These are phyloP conservation scores for rapeseed (Brassica napus) DNA, from an alignment of 345 rosid genomes.

Conservation along the genomic window DNA sequence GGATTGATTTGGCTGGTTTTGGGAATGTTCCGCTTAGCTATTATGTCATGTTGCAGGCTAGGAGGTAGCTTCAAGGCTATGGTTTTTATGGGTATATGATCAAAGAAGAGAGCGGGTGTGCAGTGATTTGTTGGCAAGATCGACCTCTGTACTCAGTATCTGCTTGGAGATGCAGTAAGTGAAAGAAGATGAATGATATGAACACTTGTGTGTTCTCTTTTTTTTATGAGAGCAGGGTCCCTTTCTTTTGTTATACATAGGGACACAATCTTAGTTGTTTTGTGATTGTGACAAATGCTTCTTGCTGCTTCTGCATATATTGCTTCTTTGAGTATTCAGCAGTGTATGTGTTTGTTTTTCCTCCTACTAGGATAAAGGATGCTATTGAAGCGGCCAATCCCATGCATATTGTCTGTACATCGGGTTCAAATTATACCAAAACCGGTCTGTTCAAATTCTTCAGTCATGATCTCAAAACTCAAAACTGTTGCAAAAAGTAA, in stretches of 20 bases:
- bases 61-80: conserved; percentile 66
- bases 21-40: conserved; percentile 72
- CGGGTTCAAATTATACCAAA: background rate
- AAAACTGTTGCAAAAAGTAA: background rate
- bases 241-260: conserved; percentile 27
- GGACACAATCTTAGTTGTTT: conserved; percentile 34
- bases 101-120: conserved; percentile 73
- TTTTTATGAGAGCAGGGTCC: conserved; percentile 35
- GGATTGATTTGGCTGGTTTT: conserved; percentile 75
- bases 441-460: background rate
- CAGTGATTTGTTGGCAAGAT: conserved; percentile 86
- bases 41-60: conserved; percentile 68
- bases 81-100: conserved; percentile 73
- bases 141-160: conserved; percentile 78
- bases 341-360: background rate
- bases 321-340: background rate
- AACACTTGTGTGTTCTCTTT: conserved; percentile 14
- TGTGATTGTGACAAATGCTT: conserved; percentile 30
- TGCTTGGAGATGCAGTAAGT: conserved; percentile 86
- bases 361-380: too few relatives aligned
- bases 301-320: conserved; percentile 25
- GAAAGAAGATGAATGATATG: conserved; percentile 28
- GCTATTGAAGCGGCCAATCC: too few relatives aligned
- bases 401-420: too few relatives aligned
- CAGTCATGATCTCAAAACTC: background rate